These are phyloP conservation scores for Dothiorella sarmentorum DNA, from an alignment of 2,329 filamentous ascomycete genomes.

Conservation along the genomic window DNA sequence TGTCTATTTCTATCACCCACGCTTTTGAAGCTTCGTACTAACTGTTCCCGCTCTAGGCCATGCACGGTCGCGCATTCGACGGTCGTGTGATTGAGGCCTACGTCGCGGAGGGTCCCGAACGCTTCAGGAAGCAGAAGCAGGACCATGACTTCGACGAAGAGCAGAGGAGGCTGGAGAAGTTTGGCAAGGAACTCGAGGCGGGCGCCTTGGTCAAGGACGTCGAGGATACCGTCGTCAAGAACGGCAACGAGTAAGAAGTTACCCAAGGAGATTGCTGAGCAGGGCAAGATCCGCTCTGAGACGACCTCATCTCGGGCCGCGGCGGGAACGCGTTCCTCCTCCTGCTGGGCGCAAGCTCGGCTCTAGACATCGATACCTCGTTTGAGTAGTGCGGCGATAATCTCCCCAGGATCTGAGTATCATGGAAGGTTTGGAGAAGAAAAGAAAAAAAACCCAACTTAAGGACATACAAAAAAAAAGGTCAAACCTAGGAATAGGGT, in stretches of 20 bases:
- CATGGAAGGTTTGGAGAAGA: neutral
- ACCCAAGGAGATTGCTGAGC: neutral
- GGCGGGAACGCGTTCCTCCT: neutral
- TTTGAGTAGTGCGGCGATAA: neutral
- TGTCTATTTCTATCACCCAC: conserved; percentile 19
- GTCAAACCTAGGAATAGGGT: neutral
- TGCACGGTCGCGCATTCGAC: conserved; percentile 78
- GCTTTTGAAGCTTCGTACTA: neutral
- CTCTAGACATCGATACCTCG: neutral
- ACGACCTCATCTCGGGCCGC: neutral
- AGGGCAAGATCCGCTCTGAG: neutral
- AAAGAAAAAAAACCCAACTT: neutral
- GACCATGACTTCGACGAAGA: conserved; percentile 51
- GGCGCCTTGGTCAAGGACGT: conserved; percentile 1
- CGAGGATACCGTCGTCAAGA: neutral
- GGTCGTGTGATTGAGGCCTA: conserved; percentile 69
- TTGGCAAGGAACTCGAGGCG: conserved; percentile 46
- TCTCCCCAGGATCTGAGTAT: neutral
- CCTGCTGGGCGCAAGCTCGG: neutral
- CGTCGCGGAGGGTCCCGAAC: conserved; percentile 67
- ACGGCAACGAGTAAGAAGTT: neutral
- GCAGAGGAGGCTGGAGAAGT: conserved; percentile 48
- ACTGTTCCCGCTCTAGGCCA: conserved; percentile 34
- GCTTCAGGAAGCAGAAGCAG: conserved; percentile 63
- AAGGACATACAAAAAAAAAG: neutral